Conservation (phyloP, 2,329 filamentous ascomycete genomes). For the Pseudomassariella vexata region DNA sequence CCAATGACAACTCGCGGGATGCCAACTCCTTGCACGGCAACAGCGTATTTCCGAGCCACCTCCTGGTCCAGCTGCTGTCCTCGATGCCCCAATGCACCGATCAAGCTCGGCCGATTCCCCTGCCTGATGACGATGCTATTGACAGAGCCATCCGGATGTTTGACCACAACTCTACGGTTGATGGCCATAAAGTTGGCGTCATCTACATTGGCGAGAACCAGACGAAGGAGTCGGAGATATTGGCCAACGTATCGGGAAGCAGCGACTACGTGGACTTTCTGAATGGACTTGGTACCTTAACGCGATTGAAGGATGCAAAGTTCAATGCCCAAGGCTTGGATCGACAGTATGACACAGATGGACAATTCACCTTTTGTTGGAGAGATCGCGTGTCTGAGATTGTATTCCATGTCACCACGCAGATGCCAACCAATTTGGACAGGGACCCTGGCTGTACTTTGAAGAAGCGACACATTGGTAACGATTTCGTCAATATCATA, state of each 20-base stretch:
- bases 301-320: constrained; percentile 71
- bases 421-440: constrained; percentile 88
- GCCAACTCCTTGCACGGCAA: constrained; percentile 47
- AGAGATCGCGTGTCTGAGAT: constrained; percentile 92
- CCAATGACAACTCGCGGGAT: constrained; percentile 43
- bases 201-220: constrained; percentile 90
- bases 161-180: constrained; percentile 82
- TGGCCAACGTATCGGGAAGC: constrained; percentile 81
- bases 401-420: constrained; percentile 90
- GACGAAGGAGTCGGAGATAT: constrained; percentile 73
- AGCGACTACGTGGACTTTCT: constrained; percentile 85
- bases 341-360: constrained; percentile 69
- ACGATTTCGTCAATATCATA: constrained; percentile 96
- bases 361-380: constrained; percentile 88
- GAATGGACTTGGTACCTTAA: constrained; percentile 73
- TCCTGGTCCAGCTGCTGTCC: constrained; percentile 64
- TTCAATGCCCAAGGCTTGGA: constrained; percentile 95
- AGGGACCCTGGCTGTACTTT: constrained; percentile 68
- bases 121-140: constrained; percentile 65
- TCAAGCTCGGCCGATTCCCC: constrained; percentile 61
- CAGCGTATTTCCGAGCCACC: constrained; percentile 65
- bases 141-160: constrained; percentile 73
- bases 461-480: constrained; percentile 95
- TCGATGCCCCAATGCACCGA: constrained; percentile 54
- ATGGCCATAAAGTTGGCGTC: constrained; percentile 92